Evolutionary conservation across 129 eudicot species (phyloP), one percentile per base, ranked within the genome.

Genomic region (Gnaphalium uliginosum): DNA sequence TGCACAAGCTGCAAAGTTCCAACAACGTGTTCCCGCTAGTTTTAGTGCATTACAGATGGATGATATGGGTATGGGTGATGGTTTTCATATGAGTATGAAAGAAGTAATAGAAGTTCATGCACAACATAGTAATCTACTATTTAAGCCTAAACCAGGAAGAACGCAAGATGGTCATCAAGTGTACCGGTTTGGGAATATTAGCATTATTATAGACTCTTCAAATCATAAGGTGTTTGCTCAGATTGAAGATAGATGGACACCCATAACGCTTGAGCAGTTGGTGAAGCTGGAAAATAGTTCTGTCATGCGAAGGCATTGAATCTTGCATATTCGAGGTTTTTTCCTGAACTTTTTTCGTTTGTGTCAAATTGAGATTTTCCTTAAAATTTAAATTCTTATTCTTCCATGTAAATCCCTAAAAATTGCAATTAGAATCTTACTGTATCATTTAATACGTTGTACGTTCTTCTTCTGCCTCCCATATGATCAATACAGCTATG

Each of bases 181-280:
- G 5, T 90, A 92, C 43, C 88, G 92, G 7, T 92, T 89, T 86
- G 98, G 98, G 87, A 86, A 81, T 63, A 78, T 84, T 8, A 89
- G 90, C 68, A 88, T 92, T 6, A 81, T 83, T 0, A 66, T 92
- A 18, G 98, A 92, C 82, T 82, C 96, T 2, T 80, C 87, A 30
- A 86, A 92, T 41, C 88, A 87, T 8, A 83, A 89, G 82, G 86
- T 89, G 35, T 92, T 81, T 81, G 96, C 96, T 35, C 92, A 83
- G 67, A 75, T 48, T 27, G 92, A 83, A 69, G 94, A 87, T 22
- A 56, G 79, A 51, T 92, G 98, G 98, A 51, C 89, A 7, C 76
- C 88, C 21, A 95, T 90, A 17, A 78, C 95, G 0, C 95, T 92
- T 58, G 98, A 88, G 74, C 92, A 87, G 41, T 78, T 92, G 65